Evolutionary conservation across 2,329 filamentous ascomycete genomes (phyloP).

Genomic region (Metarhizium album): DNA sequence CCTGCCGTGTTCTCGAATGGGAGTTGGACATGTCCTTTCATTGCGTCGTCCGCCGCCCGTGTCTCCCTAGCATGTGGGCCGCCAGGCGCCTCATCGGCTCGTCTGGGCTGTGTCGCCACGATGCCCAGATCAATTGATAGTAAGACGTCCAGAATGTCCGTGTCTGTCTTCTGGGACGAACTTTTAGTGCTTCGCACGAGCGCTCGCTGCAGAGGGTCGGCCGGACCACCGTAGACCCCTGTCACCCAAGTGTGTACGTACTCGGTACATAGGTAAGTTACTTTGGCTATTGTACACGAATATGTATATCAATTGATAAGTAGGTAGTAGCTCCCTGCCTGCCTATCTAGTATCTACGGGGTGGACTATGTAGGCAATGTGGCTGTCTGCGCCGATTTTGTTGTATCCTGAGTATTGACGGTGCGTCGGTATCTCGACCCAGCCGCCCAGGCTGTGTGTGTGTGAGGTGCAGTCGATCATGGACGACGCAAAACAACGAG

Average conservation of each 20-base stretch:
- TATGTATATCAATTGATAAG: too few species aligned
- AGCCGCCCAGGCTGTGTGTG: too few species aligned
- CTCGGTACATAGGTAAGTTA: background rate
- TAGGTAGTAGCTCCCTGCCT: too few species aligned
- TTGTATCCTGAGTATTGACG: background rate
- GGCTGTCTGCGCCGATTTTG: background rate
- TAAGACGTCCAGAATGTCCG: too few species aligned
- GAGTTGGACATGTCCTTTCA: background rate
- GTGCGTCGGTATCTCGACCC: background rate
- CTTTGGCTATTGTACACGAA: too few species aligned
- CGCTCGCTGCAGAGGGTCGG: background rate
- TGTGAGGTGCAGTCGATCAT: background rate
- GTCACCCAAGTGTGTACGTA: background rate
- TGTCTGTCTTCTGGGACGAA: background rate
- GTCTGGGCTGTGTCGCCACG: background rate
- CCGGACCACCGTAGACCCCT: background rate
- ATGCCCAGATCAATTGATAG: too few species aligned
- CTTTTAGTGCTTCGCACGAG: background rate
- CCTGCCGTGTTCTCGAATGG: background rate
- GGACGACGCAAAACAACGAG: background rate
- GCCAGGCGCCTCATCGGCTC: background rate
- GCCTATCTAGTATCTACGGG: too few species aligned
- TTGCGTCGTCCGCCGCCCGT: background rate
- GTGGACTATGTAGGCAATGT: background rate
- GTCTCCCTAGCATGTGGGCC: background rate